Percentiles rank a stretch among this genome's conserved stretches.
phyloP scores from a whole-genome alignment of 306 rosid species.

The Citrullus amarus region DNA sequence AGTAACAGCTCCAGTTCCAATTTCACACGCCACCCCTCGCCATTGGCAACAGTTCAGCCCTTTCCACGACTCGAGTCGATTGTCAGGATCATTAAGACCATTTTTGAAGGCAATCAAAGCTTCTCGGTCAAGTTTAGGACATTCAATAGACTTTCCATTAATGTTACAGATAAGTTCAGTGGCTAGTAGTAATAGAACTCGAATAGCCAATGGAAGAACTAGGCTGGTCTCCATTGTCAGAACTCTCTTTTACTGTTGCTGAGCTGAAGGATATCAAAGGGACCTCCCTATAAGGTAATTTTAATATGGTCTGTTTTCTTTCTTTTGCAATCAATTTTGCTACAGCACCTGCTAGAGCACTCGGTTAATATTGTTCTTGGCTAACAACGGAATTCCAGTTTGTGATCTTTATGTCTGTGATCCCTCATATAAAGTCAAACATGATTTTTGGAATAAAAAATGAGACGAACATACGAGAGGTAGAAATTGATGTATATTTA shows the following conservation, averaged over 20 bases:
- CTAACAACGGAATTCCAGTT: not conserved
- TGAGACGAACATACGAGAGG: not conserved
- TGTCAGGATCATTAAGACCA: conserved; percentile 30
- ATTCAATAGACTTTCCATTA: not conserved
- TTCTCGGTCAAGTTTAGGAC: conserved; percentile 20
- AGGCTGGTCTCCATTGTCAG: conserved; percentile 9
- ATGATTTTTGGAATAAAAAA: not conserved
- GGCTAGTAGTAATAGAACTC: not conserved
- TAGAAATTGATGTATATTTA: not conserved
- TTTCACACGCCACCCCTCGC: conserved; percentile 25
- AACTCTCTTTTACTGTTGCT: not conserved
- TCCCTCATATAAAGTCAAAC: not conserved
- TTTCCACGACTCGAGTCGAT: conserved; percentile 26
- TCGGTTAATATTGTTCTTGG: not conserved
- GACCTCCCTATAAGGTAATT: not conserved
- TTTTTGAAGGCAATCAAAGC: conserved; percentile 29
- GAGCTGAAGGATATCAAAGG: not conserved
- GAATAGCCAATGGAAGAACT: not conserved
- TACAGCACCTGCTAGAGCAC: not conserved
- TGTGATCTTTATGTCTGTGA: not conserved
- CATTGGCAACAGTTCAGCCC: conserved; percentile 32
- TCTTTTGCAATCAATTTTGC: not conserved
- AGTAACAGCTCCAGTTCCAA: conserved; percentile 21
- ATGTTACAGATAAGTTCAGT: not conserved
- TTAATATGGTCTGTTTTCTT: not conserved